Evolutionary conservation across 768 basidiomycete species (phyloP), one percentile per base, ranked within the genome.

Genomic region (Aureoboletus auriporus): DNA sequence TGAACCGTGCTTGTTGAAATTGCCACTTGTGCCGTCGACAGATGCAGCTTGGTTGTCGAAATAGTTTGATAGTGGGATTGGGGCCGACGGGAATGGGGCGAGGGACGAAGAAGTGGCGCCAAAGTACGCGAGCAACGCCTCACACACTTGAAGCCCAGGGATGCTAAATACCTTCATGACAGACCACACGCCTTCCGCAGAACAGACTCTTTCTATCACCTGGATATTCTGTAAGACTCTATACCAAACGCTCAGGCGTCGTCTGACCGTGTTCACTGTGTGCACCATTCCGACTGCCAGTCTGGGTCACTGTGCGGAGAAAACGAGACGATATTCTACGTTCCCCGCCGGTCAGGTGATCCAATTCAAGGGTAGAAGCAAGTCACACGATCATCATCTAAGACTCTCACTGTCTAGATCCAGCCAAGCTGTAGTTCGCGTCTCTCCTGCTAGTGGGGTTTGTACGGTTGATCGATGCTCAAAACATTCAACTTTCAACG

Each of bases 31-130:
- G 2, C 70, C 70, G 40, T 72, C 51, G 0, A 65, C 17, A 1
- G 74, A 72, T 6, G 75, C 74, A 6, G 74, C 75, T 46, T 73
- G 70, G 44, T 77, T 77, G 9, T 77, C 50, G 49, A 75, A 63
- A 14, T 73, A 44, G 31, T 44, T 35, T 5, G 47, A 44, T 0
- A 77, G 42, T 6, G 66, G 54, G 13, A 76, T 34, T 6, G 60
- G 34, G 3, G 49, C 52, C 5, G 71, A 73, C 6, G 69, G 65
- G 49, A 70, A 75, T 2, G 55, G 35, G 6, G 49, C 12, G 43
- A 66, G 51, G 12, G 59, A 42, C 8, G 56, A 31, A 39, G 46
- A 17, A 0, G 42, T 20, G 6, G 49, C 41, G 14, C 51, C 48
- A 38, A 66, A 49, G 44, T 47, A 59, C 0, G 62, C 52, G 28